Evolutionary conservation across 805 yeast species (phyloP), one percentile per base, ranked within the genome.

Genomic region (Metschnikowia similis): DNA sequence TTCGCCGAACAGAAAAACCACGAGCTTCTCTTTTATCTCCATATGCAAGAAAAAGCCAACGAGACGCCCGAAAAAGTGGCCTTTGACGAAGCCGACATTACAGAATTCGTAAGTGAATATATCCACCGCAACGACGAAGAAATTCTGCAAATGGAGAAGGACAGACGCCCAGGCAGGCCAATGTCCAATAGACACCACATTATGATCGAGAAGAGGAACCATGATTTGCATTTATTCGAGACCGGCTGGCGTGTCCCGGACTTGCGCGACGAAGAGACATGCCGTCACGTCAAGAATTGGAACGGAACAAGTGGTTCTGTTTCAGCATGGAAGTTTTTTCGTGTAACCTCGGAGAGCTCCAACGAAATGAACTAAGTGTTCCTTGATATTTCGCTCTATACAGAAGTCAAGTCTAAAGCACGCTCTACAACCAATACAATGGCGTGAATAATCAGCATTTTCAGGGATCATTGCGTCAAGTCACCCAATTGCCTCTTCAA

Each of bases 151-250:
- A 71, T 88, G 49, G 79, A 77, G 53, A 67, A 64, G 5, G 80
- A 76, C 48, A 81, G 96, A 72, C 80, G 96, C 63, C 82, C 90
- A n/a, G 95, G 96, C 14, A 79, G 98, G 70, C 96, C 99, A 8
- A 77, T 87, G 14, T 68, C 87, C 6, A 80, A 79, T 52, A 82
- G 82, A 62, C 96, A 89, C 60, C 83, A 82, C 56, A 60, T 80
- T 21, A 66, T 90, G 50, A 85, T 87, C 57, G 79, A 77, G 55
- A 80, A 80, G 60, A 74, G 75, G 41, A 82, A 84, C 47, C 69
- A 76, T 43, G 97, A 91, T 49, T 46, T 61, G 35, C 78, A 79
- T 37, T 81, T 85, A 49, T 89, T 79, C 59, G 72, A 67, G 17
- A 76, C 88, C 0, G 99, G 99, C 0, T 68, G 75, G 67, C 70